Base-by-base conservation (phyloP, 176 grass and related monocot species). In the Carex littledalei region DNA sequence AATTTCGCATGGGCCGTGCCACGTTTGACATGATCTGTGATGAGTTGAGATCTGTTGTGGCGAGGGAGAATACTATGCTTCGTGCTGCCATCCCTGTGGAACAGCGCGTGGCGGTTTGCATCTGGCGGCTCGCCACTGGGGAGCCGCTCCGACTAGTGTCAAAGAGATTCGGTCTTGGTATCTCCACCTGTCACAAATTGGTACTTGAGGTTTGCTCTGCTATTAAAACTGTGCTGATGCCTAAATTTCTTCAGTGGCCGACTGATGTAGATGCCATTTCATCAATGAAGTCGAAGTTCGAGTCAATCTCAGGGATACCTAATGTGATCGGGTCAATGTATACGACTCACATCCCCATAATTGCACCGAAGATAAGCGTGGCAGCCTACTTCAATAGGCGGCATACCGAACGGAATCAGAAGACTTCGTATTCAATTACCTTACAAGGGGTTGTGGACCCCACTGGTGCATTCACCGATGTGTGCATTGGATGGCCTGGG, bases 21-120 rank as follows among this genome's bases (percentile, higher is more conserved):
- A 98, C 95, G 1, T 98, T 98, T 82, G 91, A 94, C 86, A 89
- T 94, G 92, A 94, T 98, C 86, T 98, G 95, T 85, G 91, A 93
- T 0, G 91, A 87, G 26, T 91, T 98, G 0, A 93, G 91, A 8
- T 67, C 95, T 15, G 89, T 91, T 17, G 95, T 98, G 34, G 92
- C 92, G n/a, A 98, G 94, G 86, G 95, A 98, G 64, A 91, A 98
- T 85, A 98, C 95, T 34, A 94, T 93, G 95, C 95, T 98, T 32
- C 95, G 95, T 35, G 93, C 93, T 5, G 95, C 93, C 63, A 94
- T 98, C 67, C 93, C 95, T 0, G 95, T 98, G 8, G 89, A 90
- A 2, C 95, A 98, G 78, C 95, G 93, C n/a, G 93, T 98, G 16
- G 95, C 95, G 35, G 95, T 98, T 81, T 98, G 93, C 89, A 64